phyloP scores from a whole-genome alignment of 2,329 filamentous ascomycete genomes.

The Verticillium klebahnii region DNA sequence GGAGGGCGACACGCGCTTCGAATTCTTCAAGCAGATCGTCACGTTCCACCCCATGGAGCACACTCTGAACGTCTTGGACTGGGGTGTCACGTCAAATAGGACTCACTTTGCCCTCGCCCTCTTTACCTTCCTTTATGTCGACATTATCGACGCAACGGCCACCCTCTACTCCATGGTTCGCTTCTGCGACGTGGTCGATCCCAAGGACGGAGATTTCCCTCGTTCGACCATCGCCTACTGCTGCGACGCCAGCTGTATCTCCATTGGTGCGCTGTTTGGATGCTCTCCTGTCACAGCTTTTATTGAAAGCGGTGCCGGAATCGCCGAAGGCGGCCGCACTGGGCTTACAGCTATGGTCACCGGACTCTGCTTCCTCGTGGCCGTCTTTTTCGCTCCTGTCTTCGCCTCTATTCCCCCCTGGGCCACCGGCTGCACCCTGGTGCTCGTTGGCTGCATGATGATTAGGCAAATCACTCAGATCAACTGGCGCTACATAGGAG shows the following conservation, averaged over 20 bases:
- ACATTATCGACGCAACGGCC: conserved; percentile 74
- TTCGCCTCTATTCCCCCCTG: conserved; percentile 74
- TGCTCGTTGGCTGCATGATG: conserved; percentile 75
- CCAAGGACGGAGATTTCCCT: conserved; percentile 74
- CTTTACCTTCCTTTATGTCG: conserved; percentile 75
- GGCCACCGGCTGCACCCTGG: conserved; percentile 70
- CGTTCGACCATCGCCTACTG: conserved; percentile 77
- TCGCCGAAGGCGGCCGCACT: conserved; percentile 69
- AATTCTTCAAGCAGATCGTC: conserved; percentile 70
- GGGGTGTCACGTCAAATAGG: conserved; percentile 52
- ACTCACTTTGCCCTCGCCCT: conserved; percentile 66
- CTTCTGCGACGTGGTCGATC: conserved; percentile 62
- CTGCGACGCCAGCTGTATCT: conserved; percentile 66
- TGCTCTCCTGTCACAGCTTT: conserved; percentile 70
- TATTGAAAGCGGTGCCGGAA: conserved; percentile 71
- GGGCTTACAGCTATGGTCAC: conserved; percentile 67
- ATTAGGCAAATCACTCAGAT: conserved; percentile 68
- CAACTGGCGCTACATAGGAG: conserved; percentile 74
- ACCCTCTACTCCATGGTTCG: conserved; percentile 80
- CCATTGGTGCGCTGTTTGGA: conserved; percentile 65
- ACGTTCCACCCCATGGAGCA: conserved; percentile 66
- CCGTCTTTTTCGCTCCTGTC: conserved; percentile 72
- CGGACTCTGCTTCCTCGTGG: conserved; percentile 65
- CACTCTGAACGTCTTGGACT: conserved; percentile 61
- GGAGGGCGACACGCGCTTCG: conserved; percentile 60